phyloP scores from a whole-genome alignment of 2,329 filamentous ascomycete species.

The Dendrostoma leiphaemia region DNA sequence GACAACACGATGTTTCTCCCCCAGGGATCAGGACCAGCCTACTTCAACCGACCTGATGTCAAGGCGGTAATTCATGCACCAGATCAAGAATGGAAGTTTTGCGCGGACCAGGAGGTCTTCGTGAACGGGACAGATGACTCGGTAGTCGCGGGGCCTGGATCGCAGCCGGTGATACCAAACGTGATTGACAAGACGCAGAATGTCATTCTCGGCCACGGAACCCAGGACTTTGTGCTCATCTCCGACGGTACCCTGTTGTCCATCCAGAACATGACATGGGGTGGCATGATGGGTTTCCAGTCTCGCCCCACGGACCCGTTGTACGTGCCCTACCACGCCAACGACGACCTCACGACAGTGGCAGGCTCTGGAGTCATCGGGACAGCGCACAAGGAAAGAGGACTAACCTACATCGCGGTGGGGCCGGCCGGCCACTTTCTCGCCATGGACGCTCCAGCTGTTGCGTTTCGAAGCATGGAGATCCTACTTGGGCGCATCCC shows the following conservation, averaged over 20 bases:
- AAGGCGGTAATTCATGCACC: conserved; percentile 25
- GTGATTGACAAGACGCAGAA: conserved; percentile 69
- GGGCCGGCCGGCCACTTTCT: conserved; percentile 14
- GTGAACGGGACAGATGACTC: conserved; percentile 43
- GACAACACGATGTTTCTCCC: conserved; percentile 60
- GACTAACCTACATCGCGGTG: conserved; percentile 13
- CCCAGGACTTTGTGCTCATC: conserved; percentile 65
- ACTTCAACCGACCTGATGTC: conserved; percentile 63
- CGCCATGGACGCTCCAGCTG: conserved; percentile 14
- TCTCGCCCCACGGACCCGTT: conserved; percentile 15
- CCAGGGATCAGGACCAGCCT: conserved; percentile 54
- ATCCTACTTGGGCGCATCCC: conserved; percentile 12
- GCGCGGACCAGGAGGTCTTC: conserved; percentile 55
- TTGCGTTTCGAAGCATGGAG: conserved; percentile 15
- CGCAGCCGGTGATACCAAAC: conserved; percentile 39
- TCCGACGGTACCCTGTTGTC: conserved; percentile 64
- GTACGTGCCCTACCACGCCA: conserved; percentile 15
- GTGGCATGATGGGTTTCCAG: conserved; percentile 66
- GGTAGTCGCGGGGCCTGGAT: conserved; percentile 29
- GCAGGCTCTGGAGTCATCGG: conserved; percentile 16
- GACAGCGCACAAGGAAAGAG: conserved; percentile 17
- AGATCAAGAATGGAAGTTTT: too few species aligned
- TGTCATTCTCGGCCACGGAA: conserved; percentile 69
- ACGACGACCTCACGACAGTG: not conserved
- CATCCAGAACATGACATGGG: conserved; percentile 78